Conservation (phyloP, 345 rosid species). For the Syzygium jambos region DNA sequence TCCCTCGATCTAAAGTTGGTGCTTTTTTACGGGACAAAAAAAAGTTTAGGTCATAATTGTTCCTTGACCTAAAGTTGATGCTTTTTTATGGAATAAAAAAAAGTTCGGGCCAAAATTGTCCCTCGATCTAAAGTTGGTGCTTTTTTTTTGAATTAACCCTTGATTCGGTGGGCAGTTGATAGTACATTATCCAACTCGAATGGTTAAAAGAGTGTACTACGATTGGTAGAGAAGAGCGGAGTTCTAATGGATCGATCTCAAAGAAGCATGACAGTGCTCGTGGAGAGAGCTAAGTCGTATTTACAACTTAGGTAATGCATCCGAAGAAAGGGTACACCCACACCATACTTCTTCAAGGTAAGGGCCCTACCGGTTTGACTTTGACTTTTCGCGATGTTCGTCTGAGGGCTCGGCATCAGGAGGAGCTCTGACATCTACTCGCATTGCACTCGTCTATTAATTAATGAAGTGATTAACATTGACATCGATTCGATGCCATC, state of each 20-base stretch:
- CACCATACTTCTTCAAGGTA: not conserved
- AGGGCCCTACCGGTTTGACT: not conserved
- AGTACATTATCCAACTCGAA: not conserved
- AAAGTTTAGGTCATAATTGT: too few species aligned
- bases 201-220: not conserved
- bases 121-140: too few species aligned
- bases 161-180: not conserved
- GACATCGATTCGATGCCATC: not conserved
- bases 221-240: not conserved
- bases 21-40: too few species aligned
- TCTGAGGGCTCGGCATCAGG: too few species aligned
- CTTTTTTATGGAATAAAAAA: too few species aligned
- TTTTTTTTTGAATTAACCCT: too few species aligned
- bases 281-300: not conserved
- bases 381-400: not conserved
- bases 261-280: not conserved
- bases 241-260: not conserved
- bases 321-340: not conserved
- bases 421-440: too few species aligned
- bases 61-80: too few species aligned
- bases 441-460: not conserved
- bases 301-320: not conserved
- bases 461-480: not conserved
- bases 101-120: too few species aligned
- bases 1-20: too few species aligned